phyloP scores from a whole-genome alignment of 495 filamentous ascomycete species.

The Podospora pseudoanserina region DNA sequence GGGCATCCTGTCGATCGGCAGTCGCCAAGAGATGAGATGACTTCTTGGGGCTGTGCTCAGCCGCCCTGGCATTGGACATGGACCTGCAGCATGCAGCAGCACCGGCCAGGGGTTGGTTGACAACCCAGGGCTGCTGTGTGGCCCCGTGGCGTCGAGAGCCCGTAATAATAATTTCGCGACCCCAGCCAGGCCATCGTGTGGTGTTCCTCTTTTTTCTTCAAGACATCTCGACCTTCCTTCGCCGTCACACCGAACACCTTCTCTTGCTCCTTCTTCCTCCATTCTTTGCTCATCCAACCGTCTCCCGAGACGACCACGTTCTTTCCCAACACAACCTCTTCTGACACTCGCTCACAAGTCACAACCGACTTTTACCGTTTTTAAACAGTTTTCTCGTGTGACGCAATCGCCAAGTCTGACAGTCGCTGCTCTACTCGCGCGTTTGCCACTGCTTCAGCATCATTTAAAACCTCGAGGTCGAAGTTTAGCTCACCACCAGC shows the following conservation, averaged over 20 bases:
- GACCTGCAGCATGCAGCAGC: neutral
- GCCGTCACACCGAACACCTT: neutral
- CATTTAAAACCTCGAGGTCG: neutral
- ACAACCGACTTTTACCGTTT: neutral
- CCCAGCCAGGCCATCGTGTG: neutral
- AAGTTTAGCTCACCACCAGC: neutral
- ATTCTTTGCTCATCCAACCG: constrained; percentile 18
- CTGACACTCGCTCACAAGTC: constrained; percentile 9
- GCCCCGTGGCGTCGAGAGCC: constrained; percentile 2
- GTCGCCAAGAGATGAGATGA: constrained; percentile 9
- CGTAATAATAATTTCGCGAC: constrained; percentile 14
- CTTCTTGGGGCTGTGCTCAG: constrained; percentile 11
- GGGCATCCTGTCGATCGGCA: constrained; percentile 7
- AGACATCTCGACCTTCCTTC: constrained; percentile 3
- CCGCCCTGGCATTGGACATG: constrained; percentile 9
- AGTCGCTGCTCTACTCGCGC: too few relatives aligned
- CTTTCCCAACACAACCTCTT: constrained; percentile 5
- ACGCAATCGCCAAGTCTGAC: constrained; percentile 19
- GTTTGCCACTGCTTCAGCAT: too few relatives aligned
- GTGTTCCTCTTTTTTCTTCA: constrained; percentile 12
- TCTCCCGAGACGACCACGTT: constrained; percentile 20
- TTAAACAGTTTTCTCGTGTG: constrained; percentile 6
- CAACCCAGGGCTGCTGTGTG: constrained; percentile 3
- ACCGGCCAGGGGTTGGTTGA: neutral
- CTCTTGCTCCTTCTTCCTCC: constrained; percentile 3